phyloP scores from a whole-genome alignment of 345 rosid species.

The Camelina laxa region DNA sequence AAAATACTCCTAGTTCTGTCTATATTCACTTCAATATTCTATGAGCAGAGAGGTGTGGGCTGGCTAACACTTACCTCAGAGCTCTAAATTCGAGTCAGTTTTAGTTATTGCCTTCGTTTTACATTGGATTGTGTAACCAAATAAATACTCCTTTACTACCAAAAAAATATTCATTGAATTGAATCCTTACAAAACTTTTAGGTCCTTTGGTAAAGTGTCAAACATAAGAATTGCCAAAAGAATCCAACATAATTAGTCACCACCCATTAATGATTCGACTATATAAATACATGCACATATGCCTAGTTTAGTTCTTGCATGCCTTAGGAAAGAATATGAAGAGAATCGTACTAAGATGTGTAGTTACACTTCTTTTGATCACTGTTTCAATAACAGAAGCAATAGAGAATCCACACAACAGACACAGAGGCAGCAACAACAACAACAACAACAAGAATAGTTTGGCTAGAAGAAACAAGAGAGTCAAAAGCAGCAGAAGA shows the following conservation, averaged over 20 bases:
- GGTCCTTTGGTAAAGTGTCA: conserved; percentile 19
- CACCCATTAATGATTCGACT: conserved; percentile 19
- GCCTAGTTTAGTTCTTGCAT: conserved; percentile 27
- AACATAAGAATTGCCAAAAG: conserved; percentile 15
- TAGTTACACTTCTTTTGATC: conserved; percentile 36
- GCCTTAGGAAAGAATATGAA: conserved; percentile 22
- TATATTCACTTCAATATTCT: conserved; percentile 41
- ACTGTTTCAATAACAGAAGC: conserved; percentile 34
- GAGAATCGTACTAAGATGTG: conserved; percentile 19
- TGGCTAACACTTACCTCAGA: conserved; percentile 34
- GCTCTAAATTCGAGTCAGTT: conserved; percentile 41
- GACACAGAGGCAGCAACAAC: conserved; percentile 1
- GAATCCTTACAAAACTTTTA: conserved; percentile 13
- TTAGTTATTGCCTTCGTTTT: conserved; percentile 37
- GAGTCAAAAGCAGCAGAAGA: conserved; percentile 35
- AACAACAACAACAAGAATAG: conserved; percentile 12
- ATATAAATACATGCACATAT: conserved; percentile 27
- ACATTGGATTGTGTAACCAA: conserved; percentile 45
- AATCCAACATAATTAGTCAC: background rate
- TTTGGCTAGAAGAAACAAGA: conserved; percentile 18
- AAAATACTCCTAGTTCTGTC: conserved; percentile 15
- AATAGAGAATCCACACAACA: conserved; percentile 25
- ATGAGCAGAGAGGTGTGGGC: conserved; percentile 20
- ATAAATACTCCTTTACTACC: conserved; percentile 38
- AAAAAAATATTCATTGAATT: conserved; percentile 35